Evolutionary conservation across 1,284 basidiomycete species (phyloP).

Genomic region (Ganoderma lucidum): DNA sequence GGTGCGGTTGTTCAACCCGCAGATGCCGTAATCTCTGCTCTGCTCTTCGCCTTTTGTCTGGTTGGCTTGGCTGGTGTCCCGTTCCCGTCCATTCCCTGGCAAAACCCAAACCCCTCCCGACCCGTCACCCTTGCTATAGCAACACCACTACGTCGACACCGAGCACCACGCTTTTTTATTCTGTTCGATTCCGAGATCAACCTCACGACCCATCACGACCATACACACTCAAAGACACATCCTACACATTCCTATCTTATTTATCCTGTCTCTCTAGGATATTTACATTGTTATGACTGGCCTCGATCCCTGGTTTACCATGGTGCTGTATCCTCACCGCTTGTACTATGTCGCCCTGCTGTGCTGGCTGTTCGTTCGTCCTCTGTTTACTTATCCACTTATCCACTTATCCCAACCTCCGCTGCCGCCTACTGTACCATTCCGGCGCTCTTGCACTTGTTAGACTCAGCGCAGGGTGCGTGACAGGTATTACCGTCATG

Average conservation of each 20-base stretch:
- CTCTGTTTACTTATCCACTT: background rate
- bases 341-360: slow-evolving; percentile 6
- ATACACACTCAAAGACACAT: slow-evolving; percentile 12
- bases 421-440: slow-evolving; percentile 9
- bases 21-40: slow-evolving; percentile 24
- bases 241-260: slow-evolving; percentile 19
- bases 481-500: background rate
- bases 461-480: slow-evolving; percentile 3
- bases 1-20: slow-evolving; percentile 42
- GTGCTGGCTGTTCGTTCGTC: slow-evolving; percentile 1
- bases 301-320: slow-evolving; percentile 1
- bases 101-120: background rate
- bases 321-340: slow-evolving; percentile 10
- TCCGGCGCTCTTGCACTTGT: background rate
- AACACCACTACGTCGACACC: background rate
- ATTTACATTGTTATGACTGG: slow-evolving; percentile 14
- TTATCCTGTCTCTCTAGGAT: slow-evolving; percentile 15
- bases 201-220: slow-evolving; percentile 36
- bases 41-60: background rate
- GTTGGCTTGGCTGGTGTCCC: background rate
- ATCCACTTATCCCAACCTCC: background rate
- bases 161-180: background rate
- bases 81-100: background rate
- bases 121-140: background rate
- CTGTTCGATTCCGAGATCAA: background rate